Conservation (phyloP, 768 basidiomycete genomes). For the Tulasnella sp. region DNA sequence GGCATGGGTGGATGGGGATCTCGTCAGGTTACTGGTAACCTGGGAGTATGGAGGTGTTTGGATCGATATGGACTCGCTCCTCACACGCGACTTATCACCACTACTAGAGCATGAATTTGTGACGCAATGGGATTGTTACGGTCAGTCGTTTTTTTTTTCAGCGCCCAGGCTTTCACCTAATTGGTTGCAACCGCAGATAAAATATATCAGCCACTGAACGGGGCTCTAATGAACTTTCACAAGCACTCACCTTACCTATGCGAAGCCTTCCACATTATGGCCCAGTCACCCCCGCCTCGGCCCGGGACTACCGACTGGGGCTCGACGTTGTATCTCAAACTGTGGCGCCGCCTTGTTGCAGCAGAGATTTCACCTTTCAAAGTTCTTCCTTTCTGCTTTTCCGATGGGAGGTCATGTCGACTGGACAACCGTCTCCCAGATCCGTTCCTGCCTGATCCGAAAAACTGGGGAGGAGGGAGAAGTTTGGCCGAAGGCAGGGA, state of each 20-base stretch:
- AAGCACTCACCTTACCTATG: constrained; percentile 92
- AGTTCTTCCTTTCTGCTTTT: constrained; percentile 92
- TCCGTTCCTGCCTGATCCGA: constrained; percentile 61
- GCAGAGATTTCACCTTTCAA: constrained; percentile 77
- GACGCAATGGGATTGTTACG: constrained; percentile 98
- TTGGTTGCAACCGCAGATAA: constrained; percentile 52
- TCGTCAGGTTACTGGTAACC: constrained; percentile 79
- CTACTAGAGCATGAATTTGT: constrained; percentile 93
- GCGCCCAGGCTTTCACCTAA: neutral
- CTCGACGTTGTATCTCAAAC: constrained; percentile 81
- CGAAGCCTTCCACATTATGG: constrained; percentile 92
- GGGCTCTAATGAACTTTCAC: constrained; percentile 91
- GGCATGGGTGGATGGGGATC: constrained; percentile 94
- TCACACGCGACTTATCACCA: constrained; percentile 83
- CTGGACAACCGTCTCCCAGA: constrained; percentile 90
- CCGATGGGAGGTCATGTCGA: constrained; percentile 86
- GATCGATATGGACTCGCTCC: constrained; percentile 95
- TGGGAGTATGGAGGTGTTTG: constrained; percentile 93
- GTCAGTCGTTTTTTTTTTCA: constrained; percentile 45
- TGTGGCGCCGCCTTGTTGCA: constrained; percentile 79
- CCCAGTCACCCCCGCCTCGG: constrained; percentile 64
- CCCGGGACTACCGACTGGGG: constrained; percentile 92
- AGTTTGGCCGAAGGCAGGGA: constrained; percentile 57
- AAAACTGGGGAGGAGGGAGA: constrained; percentile 52
- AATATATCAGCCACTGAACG: constrained; percentile 75